phyloP scores from a whole-genome alignment of 352 stramenopile genomes.

The Phytophthora pinifolia region DNA sequence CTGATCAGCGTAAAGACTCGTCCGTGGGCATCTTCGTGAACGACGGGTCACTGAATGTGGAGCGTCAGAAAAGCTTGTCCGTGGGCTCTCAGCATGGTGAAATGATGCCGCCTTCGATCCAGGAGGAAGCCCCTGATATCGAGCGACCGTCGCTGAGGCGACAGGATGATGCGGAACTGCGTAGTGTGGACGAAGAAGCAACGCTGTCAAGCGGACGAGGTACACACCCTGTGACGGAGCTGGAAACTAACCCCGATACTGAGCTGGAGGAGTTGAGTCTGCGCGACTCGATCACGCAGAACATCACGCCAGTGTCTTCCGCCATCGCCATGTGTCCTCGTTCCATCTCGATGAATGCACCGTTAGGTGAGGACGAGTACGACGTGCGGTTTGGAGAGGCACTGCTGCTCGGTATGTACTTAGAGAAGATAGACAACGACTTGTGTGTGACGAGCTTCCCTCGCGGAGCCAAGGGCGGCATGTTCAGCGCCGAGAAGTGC shows the following conservation, averaged over 20 bases:
- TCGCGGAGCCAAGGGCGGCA: constrained; percentile 53
- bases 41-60: constrained; percentile 27
- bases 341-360: constrained; percentile 71
- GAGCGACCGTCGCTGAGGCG: constrained; percentile 38
- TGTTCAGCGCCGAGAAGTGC: constrained; percentile 79
- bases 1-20: constrained; percentile 80
- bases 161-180: constrained; percentile 30
- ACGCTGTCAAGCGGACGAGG: constrained; percentile 16
- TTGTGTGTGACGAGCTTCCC: constrained; percentile 82
- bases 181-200: constrained; percentile 40
- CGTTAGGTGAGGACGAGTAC: constrained; percentile 58
- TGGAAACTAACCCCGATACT: constrained; percentile 53
- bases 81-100: constrained; percentile 55
- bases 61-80: constrained; percentile 59
- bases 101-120: constrained; percentile 49
- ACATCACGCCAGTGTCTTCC: constrained; percentile 74
- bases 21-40: constrained; percentile 65
- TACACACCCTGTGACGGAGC: constrained; percentile 34
- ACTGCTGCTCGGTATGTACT: constrained; percentile 77
- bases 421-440: constrained; percentile 74
- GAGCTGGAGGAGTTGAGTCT: constrained; percentile 55
- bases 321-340: constrained; percentile 82
- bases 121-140: constrained; percentile 50
- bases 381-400: constrained; percentile 76
- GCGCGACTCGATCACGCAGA: constrained; percentile 55